These are phyloP conservation scores for Senecio squalidus DNA, from an alignment of 140 eudicot genomes.

Conservation along the genomic window DNA sequence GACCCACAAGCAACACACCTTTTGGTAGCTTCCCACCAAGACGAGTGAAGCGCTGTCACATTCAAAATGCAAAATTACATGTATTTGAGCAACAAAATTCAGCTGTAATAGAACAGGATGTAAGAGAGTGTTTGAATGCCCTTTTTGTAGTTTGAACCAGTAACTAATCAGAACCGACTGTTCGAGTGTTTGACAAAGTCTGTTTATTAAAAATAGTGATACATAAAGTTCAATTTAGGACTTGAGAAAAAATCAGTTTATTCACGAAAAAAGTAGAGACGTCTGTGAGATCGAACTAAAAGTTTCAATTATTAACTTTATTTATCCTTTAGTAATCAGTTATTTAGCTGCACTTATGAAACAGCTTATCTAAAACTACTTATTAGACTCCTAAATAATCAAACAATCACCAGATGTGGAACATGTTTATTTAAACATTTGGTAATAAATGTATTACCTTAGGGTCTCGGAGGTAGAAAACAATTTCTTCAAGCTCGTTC, in stretches of 20 bases:
- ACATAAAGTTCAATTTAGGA: too few species aligned
- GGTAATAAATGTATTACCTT: too few species aligned
- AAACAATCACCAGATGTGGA: too few species aligned
- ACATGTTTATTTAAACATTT: background rate
- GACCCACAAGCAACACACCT: conserved; percentile 96
- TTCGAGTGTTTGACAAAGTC: too few species aligned
- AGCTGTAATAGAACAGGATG: background rate
- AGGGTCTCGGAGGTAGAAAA: conserved; percentile 94
- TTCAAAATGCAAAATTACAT: background rate
- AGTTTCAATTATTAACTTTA: too few species aligned
- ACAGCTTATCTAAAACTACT: background rate
- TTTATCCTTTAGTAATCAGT: background rate
- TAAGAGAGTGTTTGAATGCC: background rate
- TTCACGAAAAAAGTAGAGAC: too few species aligned
- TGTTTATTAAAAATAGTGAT: too few species aligned
- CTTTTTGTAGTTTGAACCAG: background rate
- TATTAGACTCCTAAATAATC: background rate
- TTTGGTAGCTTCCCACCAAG: conserved; percentile 98
- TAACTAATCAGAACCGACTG: too few species aligned
- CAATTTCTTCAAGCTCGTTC: conserved; percentile 94
- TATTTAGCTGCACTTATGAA: background rate
- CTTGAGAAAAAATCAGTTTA: too few species aligned
- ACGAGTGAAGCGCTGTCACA: conserved; percentile 63
- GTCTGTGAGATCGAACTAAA: too few species aligned
- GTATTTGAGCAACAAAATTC: background rate